Percentiles rank a stretch among this genome's conserved stretches.
phyloP scores from a whole-genome alignment of 2,329 filamentous ascomycete species.

The Penicillium vulpinum region DNA sequence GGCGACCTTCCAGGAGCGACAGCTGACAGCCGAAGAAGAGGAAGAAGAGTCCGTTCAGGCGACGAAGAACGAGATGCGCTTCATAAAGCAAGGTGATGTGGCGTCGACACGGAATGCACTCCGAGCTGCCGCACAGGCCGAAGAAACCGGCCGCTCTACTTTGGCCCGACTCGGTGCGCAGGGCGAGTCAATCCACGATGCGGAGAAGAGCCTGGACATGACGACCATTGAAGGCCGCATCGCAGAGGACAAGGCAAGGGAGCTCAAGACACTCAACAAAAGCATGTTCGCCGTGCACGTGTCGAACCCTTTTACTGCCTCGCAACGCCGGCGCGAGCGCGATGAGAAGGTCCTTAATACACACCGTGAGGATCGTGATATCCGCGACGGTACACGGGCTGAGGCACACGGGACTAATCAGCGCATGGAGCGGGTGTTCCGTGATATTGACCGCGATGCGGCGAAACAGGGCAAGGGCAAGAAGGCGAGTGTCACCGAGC shows the following conservation, averaged over 20 bases:
- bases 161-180: slow-evolving; percentile 73
- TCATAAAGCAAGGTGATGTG: slow-evolving; percentile 76
- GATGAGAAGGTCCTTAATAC: slow-evolving; percentile 71
- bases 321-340: slow-evolving; percentile 61
- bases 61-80: slow-evolving; percentile 71
- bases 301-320: slow-evolving; percentile 73
- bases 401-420: slow-evolving; percentile 57
- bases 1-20: slow-evolving; percentile 63
- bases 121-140: slow-evolving; percentile 65
- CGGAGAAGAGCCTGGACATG: slow-evolving; percentile 78
- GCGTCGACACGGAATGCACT: slow-evolving; percentile 70
- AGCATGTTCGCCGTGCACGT: slow-evolving; percentile 90
- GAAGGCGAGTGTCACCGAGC: slow-evolving; percentile 58
- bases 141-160: slow-evolving; percentile 70
- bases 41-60: slow-evolving; percentile 71
- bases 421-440: slow-evolving; percentile 63
- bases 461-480: slow-evolving; percentile 52
- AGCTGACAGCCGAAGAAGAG: slow-evolving; percentile 80
- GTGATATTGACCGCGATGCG: slow-evolving; percentile 61
- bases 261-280: slow-evolving; percentile 80
- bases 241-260: slow-evolving; percentile 76
- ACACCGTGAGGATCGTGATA: slow-evolving; percentile 57
- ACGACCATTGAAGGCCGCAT: slow-evolving; percentile 73
- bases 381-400: slow-evolving; percentile 56
- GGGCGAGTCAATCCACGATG: slow-evolving; percentile 77